phyloP scores from a whole-genome alignment of 805 yeast species.

The Sugiyamaella valdiviana region DNA sequence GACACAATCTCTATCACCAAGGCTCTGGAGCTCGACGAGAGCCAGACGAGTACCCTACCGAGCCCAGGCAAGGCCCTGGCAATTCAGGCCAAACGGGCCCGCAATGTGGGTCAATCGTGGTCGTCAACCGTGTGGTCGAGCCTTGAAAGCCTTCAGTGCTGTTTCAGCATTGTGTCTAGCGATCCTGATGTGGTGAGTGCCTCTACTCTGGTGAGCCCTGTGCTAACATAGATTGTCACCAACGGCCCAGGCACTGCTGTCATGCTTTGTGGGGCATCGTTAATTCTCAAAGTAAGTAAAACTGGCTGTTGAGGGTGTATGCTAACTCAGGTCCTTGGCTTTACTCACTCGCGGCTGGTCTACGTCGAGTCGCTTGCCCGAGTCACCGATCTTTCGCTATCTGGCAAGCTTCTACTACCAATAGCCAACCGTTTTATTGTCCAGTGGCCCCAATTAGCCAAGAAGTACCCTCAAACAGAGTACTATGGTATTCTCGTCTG shows the following conservation, averaged over 20 bases:
- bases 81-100: constrained; percentile 47
- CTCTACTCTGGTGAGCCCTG: no score
- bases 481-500: constrained; percentile 72
- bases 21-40: constrained; percentile 25
- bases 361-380: constrained; percentile 87
- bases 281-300: constrained; percentile 39
- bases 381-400: constrained; percentile 64
- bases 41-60: constrained; percentile 16
- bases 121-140: constrained; percentile 44
- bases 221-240: constrained; percentile 34
- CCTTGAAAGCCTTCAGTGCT: constrained; percentile 31
- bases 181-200: constrained; percentile 34
- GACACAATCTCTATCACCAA: constrained; percentile 43
- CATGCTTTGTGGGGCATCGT: constrained; percentile 56
- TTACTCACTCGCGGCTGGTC: constrained; percentile 47
- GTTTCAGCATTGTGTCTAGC: constrained; percentile 27
- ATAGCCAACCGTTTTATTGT: constrained; percentile 74
- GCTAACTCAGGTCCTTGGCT: constrained; percentile 15
- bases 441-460: constrained; percentile 72
- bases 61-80: constrained; percentile 30
- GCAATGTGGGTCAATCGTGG: constrained; percentile 53
- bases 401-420: constrained; percentile 67
- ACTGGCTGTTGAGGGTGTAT: not conserved
- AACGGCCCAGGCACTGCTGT: constrained; percentile 86
- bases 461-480: constrained; percentile 53